Percentiles rank a stretch among this genome's conserved stretches.
Conservation (phyloP, 1,284 basidiomycete genomes). For the Boletus chippewaensis region DNA sequence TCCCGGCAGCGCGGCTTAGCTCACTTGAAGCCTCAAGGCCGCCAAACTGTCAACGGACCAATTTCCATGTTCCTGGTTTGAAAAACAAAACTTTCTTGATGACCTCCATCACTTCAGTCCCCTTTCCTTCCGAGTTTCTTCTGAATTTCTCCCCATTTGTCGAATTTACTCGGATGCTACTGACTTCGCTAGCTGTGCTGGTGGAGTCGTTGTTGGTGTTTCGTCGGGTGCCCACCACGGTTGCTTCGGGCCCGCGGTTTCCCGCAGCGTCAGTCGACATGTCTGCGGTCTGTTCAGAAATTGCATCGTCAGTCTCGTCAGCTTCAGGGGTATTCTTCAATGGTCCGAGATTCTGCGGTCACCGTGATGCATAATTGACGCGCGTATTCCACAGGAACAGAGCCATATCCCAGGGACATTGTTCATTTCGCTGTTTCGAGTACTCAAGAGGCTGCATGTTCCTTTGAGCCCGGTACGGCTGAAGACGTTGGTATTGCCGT, state of each 20-base stretch:
- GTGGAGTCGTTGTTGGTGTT: slow-evolving; percentile 8
- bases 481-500: slow-evolving; percentile 39
- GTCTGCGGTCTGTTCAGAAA: slow-evolving; percentile 19
- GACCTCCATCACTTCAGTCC: slow-evolving; percentile 2
- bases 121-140: slow-evolving; percentile 5
- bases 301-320: slow-evolving; percentile 23
- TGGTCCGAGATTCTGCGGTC: slow-evolving; percentile 19
- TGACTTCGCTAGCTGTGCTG: slow-evolving; percentile 9
- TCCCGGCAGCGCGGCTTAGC: background rate
- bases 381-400: slow-evolving; percentile 12
- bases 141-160: background rate
- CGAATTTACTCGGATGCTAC: slow-evolving; percentile 2
- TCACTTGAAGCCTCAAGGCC: slow-evolving; percentile 12
- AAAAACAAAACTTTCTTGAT: slow-evolving; percentile 8
- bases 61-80: slow-evolving; percentile 1
- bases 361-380: slow-evolving; percentile 2
- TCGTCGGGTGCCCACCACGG: background rate
- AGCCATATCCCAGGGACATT: slow-evolving; percentile 36
- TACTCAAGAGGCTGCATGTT: slow-evolving; percentile 39
- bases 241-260: background rate
- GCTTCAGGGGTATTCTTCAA: slow-evolving; percentile 33
- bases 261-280: slow-evolving; percentile 2
- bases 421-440: slow-evolving; percentile 45
- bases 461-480: slow-evolving; percentile 47
- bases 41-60: background rate